A percentile compares a stretch with the other conserved stretches of the same genome.
Conservation (phyloP, 2,329 filamentous ascomycete genomes). For the Diaporthe sp. region DNA sequence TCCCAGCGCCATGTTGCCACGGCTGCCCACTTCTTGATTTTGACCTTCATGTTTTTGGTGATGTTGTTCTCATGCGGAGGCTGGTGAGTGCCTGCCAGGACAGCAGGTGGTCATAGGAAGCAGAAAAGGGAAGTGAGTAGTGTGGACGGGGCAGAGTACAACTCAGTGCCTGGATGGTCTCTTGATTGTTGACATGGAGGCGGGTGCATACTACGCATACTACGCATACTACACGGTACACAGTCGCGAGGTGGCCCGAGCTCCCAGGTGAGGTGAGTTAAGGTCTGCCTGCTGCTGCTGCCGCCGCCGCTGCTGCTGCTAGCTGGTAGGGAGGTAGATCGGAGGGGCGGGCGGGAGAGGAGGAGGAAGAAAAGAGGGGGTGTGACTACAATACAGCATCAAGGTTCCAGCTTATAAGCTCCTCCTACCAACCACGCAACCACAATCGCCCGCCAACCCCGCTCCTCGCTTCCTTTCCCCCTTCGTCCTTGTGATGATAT, state of each 20-base stretch:
- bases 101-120: too few relatives aligned
- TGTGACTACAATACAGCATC: neutral
- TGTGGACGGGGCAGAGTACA: too few relatives aligned
- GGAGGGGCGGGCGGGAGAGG: too few relatives aligned
- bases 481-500: neutral
- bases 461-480: neutral
- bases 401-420: neutral
- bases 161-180: neutral
- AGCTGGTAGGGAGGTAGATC: too few relatives aligned
- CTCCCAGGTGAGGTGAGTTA: neutral
- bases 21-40: constrained; percentile 90
- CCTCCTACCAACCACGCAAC: neutral
- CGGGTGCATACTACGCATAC: too few relatives aligned
- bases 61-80: neutral
- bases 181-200: neutral
- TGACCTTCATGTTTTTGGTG: constrained; percentile 82
- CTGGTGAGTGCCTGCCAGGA: neutral
- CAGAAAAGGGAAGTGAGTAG: neutral
- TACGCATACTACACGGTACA: neutral
- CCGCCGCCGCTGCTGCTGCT: neutral
- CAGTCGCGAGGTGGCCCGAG: constrained; percentile 2
- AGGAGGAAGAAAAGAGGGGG: too few relatives aligned
- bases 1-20: constrained; percentile 99
- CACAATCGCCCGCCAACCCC: neutral
- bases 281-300: neutral